A percentile compares a stretch with the other conserved stretches of the same genome.
Conservation (phyloP, 306 rosid genomes). For the Phaseolus lunatus region DNA sequence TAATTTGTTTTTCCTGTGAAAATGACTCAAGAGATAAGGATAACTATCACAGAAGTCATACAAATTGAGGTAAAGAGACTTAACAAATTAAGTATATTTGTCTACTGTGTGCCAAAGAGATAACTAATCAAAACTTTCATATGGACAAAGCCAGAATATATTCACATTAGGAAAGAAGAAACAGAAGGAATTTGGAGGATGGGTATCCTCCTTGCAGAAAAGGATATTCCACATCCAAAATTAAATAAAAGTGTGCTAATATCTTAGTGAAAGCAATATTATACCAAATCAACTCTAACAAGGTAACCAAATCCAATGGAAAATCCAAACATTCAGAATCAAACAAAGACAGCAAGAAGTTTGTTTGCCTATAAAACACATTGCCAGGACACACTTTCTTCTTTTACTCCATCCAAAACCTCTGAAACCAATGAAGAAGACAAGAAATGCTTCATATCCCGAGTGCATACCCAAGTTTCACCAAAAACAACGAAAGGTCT, state of each 20-base stretch:
- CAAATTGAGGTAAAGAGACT: neutral
- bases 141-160: constrained; percentile 41
- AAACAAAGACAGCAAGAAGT: constrained; percentile 25
- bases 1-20: constrained; percentile 11
- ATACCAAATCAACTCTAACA: constrained; percentile 36
- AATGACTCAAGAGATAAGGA: neutral
- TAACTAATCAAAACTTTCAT: constrained; percentile 14
- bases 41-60: constrained; percentile 16
- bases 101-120: constrained; percentile 40
- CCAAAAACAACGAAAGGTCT: constrained; percentile 2
- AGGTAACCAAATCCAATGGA: constrained; percentile 20
- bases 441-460: constrained; percentile 12
- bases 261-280: constrained; percentile 32
- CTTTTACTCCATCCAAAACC: constrained; percentile 30
- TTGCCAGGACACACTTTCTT: constrained; percentile 14
- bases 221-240: constrained; percentile 30
- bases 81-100: constrained; percentile 17
- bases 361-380: constrained; percentile 10
- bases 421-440: constrained; percentile 33
- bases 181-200: constrained; percentile 23
- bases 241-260: constrained; percentile 23
- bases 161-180: constrained; percentile 35
- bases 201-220: constrained; percentile 32
- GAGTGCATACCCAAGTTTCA: constrained; percentile 42
- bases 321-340: constrained; percentile 21